Conservation (phyloP, 1,284 basidiomycete species). For the Austroboletus rostrupii region DNA sequence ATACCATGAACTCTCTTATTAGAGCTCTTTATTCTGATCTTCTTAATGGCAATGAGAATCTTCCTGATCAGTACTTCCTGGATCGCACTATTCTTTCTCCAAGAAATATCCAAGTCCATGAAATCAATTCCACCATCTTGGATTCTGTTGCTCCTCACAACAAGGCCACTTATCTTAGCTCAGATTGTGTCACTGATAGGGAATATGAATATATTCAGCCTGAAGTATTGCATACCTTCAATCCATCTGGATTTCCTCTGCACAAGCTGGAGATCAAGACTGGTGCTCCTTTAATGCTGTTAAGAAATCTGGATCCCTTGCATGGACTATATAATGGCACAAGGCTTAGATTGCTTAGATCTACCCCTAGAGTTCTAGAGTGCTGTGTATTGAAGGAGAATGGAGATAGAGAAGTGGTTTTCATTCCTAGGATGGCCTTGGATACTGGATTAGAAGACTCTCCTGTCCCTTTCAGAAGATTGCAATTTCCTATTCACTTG, state of each 20-base stretch:
- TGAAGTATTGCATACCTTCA: background rate
- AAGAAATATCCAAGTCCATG: background rate
- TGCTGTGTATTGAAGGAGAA: background rate
- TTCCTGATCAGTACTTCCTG: conserved; percentile 1
- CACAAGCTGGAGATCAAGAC: background rate
- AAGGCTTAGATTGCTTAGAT: background rate
- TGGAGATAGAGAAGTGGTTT: background rate
- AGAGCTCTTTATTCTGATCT: conserved; percentile 3
- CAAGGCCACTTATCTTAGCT: background rate
- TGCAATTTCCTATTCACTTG: conserved; percentile 31
- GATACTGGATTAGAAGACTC: background rate
- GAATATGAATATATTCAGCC: background rate
- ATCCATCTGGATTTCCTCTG: background rate
- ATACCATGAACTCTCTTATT: conserved; percentile 20
- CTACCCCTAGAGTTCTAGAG: background rate
- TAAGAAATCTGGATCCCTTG: background rate
- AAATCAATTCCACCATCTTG: background rate
- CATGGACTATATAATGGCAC: background rate
- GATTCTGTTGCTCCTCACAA: background rate
- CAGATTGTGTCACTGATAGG: background rate
- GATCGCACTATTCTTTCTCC: background rate
- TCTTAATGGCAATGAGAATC: background rate
- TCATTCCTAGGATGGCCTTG: background rate
- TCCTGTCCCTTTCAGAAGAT: background rate
- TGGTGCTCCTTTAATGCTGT: background rate